Evolutionary conservation across 2,329 filamentous ascomycete species (phyloP).

Genomic region (Parasarocladium wereldwijsianum): DNA sequence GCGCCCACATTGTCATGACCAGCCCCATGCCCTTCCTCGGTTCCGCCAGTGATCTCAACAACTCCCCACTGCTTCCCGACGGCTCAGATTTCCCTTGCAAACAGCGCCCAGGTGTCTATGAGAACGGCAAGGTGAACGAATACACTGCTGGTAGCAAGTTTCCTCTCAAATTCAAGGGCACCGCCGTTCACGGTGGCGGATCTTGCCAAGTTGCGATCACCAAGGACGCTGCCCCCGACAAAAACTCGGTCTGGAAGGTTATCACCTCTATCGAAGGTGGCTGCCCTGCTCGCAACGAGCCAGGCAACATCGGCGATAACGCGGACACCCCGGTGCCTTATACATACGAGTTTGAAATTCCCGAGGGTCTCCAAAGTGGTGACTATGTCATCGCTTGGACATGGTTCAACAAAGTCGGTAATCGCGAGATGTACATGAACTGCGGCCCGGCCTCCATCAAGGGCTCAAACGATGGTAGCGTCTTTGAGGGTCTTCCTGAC

Average conservation of each 20-base stretch:
- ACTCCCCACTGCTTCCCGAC: slow-evolving; percentile 43
- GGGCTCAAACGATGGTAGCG: slow-evolving; percentile 29
- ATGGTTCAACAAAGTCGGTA: slow-evolving; percentile 87
- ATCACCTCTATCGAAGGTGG: slow-evolving; percentile 80
- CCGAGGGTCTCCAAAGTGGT: slow-evolving; percentile 55
- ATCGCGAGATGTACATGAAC: slow-evolving; percentile 97
- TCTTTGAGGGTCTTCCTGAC: slow-evolving; percentile 49
- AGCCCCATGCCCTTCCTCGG: slow-evolving; percentile 56
- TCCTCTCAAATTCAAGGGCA: slow-evolving; percentile 50
- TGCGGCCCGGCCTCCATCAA: slow-evolving; percentile 63
- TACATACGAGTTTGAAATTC: slow-evolving; percentile 57
- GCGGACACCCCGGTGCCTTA: slow-evolving; percentile 30
- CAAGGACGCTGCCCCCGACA: slow-evolving; percentile 55
- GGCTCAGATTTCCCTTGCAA: slow-evolving; percentile 80
- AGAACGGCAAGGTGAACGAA: slow-evolving; percentile 34
- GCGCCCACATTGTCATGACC: slow-evolving; percentile 64
- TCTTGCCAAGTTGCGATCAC: slow-evolving; percentile 85
- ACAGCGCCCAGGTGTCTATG: slow-evolving; percentile 25
- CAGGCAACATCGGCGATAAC: slow-evolving; percentile 39
- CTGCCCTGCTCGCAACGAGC: slow-evolving; percentile 49
- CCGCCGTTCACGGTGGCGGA: slow-evolving; percentile 75
- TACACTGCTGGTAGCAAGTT: slow-evolving; percentile 32
- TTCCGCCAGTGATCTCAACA: slow-evolving; percentile 25
- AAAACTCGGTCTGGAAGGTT: slow-evolving; percentile 64
- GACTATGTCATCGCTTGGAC: slow-evolving; percentile 79